These are phyloP conservation scores for Artemisia argyi DNA, from an alignment of 129 eudicot genomes.

Conservation along the genomic window DNA sequence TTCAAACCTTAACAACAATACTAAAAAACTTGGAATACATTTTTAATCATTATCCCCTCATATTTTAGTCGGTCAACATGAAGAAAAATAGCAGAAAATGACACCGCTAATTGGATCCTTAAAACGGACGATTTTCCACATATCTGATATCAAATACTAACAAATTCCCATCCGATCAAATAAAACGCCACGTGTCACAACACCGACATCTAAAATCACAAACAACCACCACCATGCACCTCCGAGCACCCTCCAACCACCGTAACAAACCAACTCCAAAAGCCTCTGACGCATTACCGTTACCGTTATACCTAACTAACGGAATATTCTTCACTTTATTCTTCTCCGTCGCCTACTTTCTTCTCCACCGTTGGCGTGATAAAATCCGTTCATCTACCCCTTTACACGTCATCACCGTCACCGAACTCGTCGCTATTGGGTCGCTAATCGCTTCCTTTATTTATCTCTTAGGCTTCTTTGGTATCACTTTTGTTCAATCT, in stretches of 20 bases:
- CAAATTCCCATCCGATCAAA: too few relatives aligned
- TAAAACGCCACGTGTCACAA: constrained; percentile 4
- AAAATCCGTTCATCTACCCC: constrained; percentile 68
- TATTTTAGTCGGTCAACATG: too few relatives aligned
- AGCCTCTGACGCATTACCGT: constrained; percentile 76
- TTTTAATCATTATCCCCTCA: too few relatives aligned
- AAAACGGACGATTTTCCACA: too few relatives aligned
- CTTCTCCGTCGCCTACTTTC: constrained; percentile 65
- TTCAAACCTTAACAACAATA: too few relatives aligned
- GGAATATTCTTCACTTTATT: constrained; percentile 70
- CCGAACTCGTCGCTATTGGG: constrained; percentile 57
- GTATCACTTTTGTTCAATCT: constrained; percentile 69
- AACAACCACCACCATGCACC: constrained; percentile 21
- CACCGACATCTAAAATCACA: background rate
- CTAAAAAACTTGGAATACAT: too few relatives aligned
- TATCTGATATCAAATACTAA: too few relatives aligned
- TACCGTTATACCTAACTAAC: constrained; percentile 75
- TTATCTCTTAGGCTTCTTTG: constrained; percentile 65
- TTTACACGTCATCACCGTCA: constrained; percentile 60
- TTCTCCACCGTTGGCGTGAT: constrained; percentile 75
- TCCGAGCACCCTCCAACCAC: constrained; percentile 23
- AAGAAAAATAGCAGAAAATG: too few relatives aligned
- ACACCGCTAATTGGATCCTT: too few relatives aligned
- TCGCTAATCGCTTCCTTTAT: constrained; percentile 62
- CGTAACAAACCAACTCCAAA: constrained; percentile 46